Evolutionary conservation across 2,329 filamentous ascomycete species (phyloP), one percentile per base, ranked within the genome.

Genomic region (Paraphoma sp.): DNA sequence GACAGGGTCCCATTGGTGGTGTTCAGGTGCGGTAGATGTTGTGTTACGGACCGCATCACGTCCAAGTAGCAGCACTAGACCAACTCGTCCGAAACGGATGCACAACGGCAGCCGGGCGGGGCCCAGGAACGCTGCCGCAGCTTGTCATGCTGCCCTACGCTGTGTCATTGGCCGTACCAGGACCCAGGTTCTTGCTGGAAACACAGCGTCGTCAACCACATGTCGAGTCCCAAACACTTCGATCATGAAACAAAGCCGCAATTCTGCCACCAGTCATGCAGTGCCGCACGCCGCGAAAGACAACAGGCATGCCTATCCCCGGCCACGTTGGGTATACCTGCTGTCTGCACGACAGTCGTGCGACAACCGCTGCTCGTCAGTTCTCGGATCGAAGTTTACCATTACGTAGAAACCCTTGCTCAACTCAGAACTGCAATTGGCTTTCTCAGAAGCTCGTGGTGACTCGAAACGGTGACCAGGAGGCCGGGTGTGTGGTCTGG

Each of bases 121-220:
- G 41, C 50, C 28, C 12, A 41, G 31, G 17, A 33, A 11, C 45
- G 31, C 43, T 47, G 40, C 23, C 52, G 12, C 18, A 51, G 45
- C 46, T 50, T 11, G 44, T 36, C 45, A 51, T 45, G 48, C 30
- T 29, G 45, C 54, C 51, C 54, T 60, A 61, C 63, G 60, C 50
- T 51, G 58, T 68, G 54, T 43, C 46, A 63, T 64, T 59, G 54
- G 57, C 53, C 54, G 48, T 52, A 48, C 57, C 55, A 53, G 49
- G 57, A 49, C 49, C 47, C 54, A 53, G 62, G 51, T 58, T 45
- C 46, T 43, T 52, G 42, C 18, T 56, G 59, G 56, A 48, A 38
- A 60, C 66, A 63, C 61, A 41, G 58, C 62, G 28, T 42, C 31
- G 36, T 47, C 33, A 36, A 36, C 33, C 33, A 4, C 33, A 36